Conservation (phyloP, 305 asterid genomes). For the Withania somnifera region DNA sequence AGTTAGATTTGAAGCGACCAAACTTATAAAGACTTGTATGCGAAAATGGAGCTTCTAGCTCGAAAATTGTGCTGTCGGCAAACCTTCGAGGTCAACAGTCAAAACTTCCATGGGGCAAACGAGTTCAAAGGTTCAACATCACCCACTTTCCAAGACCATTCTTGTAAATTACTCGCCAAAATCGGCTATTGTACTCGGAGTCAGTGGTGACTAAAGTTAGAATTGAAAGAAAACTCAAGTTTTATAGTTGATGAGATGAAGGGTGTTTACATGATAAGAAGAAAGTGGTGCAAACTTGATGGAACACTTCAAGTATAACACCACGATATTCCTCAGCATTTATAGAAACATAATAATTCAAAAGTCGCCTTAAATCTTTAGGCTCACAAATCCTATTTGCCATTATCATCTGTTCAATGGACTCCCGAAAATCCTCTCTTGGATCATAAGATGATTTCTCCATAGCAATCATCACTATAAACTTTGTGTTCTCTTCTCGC, state of each 20-base stretch:
- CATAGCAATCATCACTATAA: conserved; percentile 56
- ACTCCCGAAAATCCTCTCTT: conserved; percentile 54
- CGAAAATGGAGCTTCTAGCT: no score
- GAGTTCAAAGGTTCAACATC: not conserved
- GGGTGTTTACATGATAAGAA: conserved; percentile 26
- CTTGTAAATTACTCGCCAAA: no score
- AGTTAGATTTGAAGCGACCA: not conserved
- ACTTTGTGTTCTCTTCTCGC: conserved; percentile 25
- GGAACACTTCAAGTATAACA: conserved; percentile 56
- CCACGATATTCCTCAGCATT: conserved; percentile 49
- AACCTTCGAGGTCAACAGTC: not conserved
- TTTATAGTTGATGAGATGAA: not conserved
- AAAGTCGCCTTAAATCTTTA: conserved; percentile 46
- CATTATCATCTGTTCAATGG: conserved; percentile 52
- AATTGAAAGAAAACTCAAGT: not conserved
- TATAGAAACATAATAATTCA: conserved; percentile 52
- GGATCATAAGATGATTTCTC: conserved; percentile 62
- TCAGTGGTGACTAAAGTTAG: not conserved
- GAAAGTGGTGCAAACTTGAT: conserved; percentile 53
- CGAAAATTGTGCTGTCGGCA: no score
- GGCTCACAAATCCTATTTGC: conserved; percentile 35
- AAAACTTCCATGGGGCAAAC: not conserved
- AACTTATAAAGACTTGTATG: not conserved
- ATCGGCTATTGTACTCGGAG: no score
- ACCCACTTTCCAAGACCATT: no score